A percentile compares a stretch with the other conserved stretches of the same genome.
These are phyloP conservation scores for Aureobasidium subglaciale DNA, from an alignment of 2,329 filamentous ascomycete genomes.

Conservation along the genomic window DNA sequence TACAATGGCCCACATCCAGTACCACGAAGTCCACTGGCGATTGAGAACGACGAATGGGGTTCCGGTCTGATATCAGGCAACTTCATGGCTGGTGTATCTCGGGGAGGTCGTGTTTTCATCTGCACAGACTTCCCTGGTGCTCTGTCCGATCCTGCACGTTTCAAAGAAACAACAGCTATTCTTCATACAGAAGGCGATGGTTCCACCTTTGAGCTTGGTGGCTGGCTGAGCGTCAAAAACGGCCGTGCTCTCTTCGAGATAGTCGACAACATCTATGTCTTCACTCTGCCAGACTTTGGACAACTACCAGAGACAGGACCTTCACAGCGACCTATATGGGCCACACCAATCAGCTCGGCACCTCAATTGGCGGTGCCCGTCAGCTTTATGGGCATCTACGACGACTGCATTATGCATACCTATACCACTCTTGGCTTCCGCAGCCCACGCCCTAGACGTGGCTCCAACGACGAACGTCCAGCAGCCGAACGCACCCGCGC, in stretches of 20 bases:
- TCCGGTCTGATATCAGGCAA: slow-evolving; percentile 38
- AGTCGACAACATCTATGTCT: slow-evolving; percentile 36
- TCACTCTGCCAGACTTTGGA: slow-evolving; percentile 33
- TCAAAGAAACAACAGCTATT: slow-evolving; percentile 27
- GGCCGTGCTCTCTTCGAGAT: slow-evolving; percentile 40
- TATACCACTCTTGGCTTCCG: slow-evolving; percentile 26
- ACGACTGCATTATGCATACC: slow-evolving; percentile 42
- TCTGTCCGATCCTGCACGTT: slow-evolving; percentile 24
- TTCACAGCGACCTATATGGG: slow-evolving; percentile 19
- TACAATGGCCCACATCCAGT: slow-evolving; percentile 18
- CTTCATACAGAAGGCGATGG: slow-evolving; percentile 38
- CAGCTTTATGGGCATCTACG: slow-evolving; percentile 41
- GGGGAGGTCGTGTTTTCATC: slow-evolving; percentile 38
- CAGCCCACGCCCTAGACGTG: neutral
- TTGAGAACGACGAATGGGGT: slow-evolving; percentile 40
- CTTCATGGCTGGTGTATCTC: slow-evolving; percentile 39
- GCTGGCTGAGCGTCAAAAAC: slow-evolving; percentile 39
- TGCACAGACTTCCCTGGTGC: slow-evolving; percentile 38
- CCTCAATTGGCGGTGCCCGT: slow-evolving; percentile 37
- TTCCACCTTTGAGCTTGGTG: slow-evolving; percentile 39
- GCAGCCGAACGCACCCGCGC: slow-evolving; percentile 23
- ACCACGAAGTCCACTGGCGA: slow-evolving; percentile 14
- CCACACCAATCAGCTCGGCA: slow-evolving; percentile 31
- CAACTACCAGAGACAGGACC: neutral
- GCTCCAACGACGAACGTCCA: neutral